Base-by-base conservation (phyloP, 208 protist genomes). In the Acanthamoeba culbertsoni region DNA sequence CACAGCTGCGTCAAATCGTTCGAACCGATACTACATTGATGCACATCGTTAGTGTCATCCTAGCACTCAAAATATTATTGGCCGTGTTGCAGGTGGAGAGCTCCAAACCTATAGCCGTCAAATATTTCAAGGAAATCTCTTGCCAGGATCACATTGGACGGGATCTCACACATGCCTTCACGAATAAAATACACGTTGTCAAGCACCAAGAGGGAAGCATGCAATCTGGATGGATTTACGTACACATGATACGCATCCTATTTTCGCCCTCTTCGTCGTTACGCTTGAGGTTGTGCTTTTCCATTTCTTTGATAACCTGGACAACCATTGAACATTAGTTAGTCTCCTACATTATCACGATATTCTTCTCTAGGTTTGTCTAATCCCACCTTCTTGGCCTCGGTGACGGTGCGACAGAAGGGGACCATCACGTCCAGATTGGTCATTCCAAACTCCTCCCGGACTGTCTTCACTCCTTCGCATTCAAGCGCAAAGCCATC, bases 381-480 rank as follows among this genome's bases (percentile, higher is more conserved):
- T 26, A 20, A 16, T 28, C 12, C 6, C 28, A 95, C 94, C 37
- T 95, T 94, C 55, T 92, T 93, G 28, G 75, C 91, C 91, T 95
- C 94, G 20, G 63, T 48, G 23, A 94, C 62, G 18, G 95, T 96
- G 12, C 95, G 57, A n/a, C 91, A 91, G 53, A 96, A 96, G 20
- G 95, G 95, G 35, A 96, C 93, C 95, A 96, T 96, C 35, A 96
- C 71, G 40, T 77, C 75, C n/a, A 95, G 71, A 79, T 96, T 96
- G 26, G 91, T 95, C 18, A 96, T 73, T 26, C 95, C 95, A 92
- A 94, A 95, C 42, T 95, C 86, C 26, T 95, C 91, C 1, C 95
- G 84, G 40, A 95, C 62, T 40, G 33, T 79, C 42, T 40, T 53
- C 14, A 94, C 55, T 18, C 63, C 93, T 6, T 1, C 53, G 40